Evolutionary conservation across 441 rosid species (phyloP).

Genomic region (Lepidium campestre): DNA sequence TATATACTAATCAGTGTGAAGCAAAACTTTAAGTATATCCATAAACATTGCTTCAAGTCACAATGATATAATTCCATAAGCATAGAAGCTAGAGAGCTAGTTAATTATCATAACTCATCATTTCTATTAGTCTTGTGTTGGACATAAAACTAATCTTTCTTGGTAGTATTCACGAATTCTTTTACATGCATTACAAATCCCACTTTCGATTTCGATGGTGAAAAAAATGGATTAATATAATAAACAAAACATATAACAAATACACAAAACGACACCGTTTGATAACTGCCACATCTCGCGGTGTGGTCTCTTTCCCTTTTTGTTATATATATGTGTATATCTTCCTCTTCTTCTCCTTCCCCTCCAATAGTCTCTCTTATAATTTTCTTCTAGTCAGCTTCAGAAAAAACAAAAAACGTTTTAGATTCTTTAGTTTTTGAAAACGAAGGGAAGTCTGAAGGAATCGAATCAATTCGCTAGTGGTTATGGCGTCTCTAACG

Average conservation of each 20-base stretch:
- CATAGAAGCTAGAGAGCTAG: background rate
- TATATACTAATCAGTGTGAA: background rate
- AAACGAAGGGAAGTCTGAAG: background rate
- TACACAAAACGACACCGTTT: constrained; percentile 8
- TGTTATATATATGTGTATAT: background rate
- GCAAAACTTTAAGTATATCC: background rate
- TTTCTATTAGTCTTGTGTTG: background rate
- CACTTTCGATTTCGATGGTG: constrained; percentile 5
- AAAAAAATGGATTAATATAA: background rate
- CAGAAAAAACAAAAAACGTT: background rate
- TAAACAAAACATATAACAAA: background rate
- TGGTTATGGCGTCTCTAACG: constrained; percentile 19
- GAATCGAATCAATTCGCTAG: background rate
- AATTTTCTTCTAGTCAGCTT: background rate
- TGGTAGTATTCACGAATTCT: background rate
- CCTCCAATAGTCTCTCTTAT: background rate
- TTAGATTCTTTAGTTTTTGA: background rate
- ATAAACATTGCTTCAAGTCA: constrained; percentile 19
- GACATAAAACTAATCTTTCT: background rate
- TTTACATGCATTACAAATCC: constrained; percentile 1
- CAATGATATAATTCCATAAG: constrained; percentile 1
- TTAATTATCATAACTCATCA: background rate
- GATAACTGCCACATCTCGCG: background rate
- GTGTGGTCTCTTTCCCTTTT: background rate
- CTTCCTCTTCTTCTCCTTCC: background rate